Percentiles rank a stretch among this genome's conserved stretches.
Evolutionary conservation across 805 yeast species (phyloP).

Genomic region (Ogataea pilisensis): DNA sequence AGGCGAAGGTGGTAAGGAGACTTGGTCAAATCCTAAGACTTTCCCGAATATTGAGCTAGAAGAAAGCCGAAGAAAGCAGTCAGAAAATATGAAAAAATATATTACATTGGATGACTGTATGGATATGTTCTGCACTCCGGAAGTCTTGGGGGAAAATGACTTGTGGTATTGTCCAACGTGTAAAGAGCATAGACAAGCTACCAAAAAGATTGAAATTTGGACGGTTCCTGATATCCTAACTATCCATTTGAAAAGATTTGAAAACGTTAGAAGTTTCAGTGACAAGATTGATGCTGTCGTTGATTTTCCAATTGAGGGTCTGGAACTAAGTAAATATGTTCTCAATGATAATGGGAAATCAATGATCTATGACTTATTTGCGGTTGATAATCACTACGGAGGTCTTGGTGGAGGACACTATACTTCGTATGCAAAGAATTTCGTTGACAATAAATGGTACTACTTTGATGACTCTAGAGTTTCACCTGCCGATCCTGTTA

Average conservation of each 20-base stretch:
- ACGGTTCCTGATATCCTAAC: conserved; percentile 87
- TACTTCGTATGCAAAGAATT: conserved; percentile 83
- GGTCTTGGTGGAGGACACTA: conserved; percentile 98
- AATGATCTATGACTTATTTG: conserved; percentile 75
- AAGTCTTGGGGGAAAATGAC: conserved; percentile 82
- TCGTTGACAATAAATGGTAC: conserved; percentile 76
- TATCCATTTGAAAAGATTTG: conserved; percentile 86
- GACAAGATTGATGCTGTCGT: conserved; percentile 86
- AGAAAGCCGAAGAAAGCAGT: conserved; percentile 34
- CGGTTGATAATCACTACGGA: conserved; percentile 94
- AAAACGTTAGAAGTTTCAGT: conserved; percentile 76
- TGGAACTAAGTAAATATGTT: conserved; percentile 67
- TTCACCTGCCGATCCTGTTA: conserved; percentile 51
- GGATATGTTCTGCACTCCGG: conserved; percentile 70
- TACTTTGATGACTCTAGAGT: conserved; percentile 86
- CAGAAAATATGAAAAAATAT: conserved; percentile 31
- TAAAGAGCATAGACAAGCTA: conserved; percentile 84
- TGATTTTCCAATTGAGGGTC: conserved; percentile 79
- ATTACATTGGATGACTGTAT: conserved; percentile 73
- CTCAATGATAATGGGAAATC: conserved; percentile 33
- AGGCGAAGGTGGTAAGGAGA: conserved; percentile 43
- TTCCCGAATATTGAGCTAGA: conserved; percentile 55
- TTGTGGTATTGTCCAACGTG: conserved; percentile 93
- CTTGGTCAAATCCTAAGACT: conserved; percentile 51
- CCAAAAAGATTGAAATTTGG: conserved; percentile 90